phyloP scores from a whole-genome alignment of 257 asterid genomes.

The Solanum paucissectum region DNA sequence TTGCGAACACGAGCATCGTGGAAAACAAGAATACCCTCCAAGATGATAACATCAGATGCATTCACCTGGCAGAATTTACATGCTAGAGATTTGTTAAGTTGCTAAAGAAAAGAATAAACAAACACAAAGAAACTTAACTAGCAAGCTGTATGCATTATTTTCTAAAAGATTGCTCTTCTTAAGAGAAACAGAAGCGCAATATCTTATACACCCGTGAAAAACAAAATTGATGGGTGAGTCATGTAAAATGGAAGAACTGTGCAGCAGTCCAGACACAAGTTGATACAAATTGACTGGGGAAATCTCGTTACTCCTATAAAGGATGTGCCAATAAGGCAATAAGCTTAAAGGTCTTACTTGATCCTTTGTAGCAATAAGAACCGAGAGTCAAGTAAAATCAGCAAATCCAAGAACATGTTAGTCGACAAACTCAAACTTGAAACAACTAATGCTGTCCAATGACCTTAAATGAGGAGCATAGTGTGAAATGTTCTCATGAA shows the following conservation, averaged over 20 bases:
- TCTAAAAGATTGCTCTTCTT: background rate
- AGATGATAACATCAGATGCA: constrained; percentile 92
- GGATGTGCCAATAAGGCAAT: background rate
- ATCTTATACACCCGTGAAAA: background rate
- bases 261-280: background rate
- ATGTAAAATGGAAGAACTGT: background rate
- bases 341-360: background rate
- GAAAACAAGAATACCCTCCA: constrained; percentile 96
- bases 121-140: background rate
- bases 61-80: constrained; percentile 49
- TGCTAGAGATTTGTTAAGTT: background rate
- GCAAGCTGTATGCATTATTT: background rate
- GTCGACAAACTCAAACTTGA: background rate
- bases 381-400: background rate
- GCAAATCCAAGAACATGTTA: background rate
- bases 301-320: background rate
- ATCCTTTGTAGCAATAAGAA: background rate
- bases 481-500: background rate
- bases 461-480: background rate
- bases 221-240: background rate
- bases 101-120: background rate
- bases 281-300: background rate
- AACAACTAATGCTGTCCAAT: background rate
- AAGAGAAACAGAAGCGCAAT: background rate
- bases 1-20: constrained; percentile 89